A percentile compares a stretch with the other conserved stretches of the same genome.
Conservation (phyloP, 2,329 filamentous ascomycete genomes). For the Onygenales sp. region DNA sequence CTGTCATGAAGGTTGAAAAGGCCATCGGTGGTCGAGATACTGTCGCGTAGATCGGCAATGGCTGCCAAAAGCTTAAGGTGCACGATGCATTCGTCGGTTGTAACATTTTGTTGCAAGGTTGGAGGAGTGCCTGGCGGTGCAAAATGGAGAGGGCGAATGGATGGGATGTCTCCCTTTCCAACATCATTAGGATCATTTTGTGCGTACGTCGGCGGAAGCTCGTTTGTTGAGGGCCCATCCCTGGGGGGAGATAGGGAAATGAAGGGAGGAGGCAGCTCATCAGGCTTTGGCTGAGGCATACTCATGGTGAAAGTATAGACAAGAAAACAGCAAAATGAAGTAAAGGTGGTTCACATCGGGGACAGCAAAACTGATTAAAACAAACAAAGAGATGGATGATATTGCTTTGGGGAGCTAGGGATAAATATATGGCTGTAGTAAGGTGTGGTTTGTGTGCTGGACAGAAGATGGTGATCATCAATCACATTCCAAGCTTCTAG, state of each 20-base stretch:
- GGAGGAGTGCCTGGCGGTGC: not conserved
- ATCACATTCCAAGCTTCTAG: no score
- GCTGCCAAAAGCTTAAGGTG: conserved; percentile 66
- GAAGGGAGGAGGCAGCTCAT: not conserved
- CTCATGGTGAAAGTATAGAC: not conserved
- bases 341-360: not conserved
- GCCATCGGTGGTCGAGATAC: conserved; percentile 56
- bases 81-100: conserved; percentile 52
- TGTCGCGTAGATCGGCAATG: conserved; percentile 57
- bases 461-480: no score
- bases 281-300: not conserved
- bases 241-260: no score
- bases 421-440: no score
- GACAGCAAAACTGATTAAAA: no score
- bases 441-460: no score
- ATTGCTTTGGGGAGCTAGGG: no score
- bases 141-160: conserved; percentile 4
- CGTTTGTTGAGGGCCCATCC: not conserved
- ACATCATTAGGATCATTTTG: not conserved
- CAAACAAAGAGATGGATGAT: no score
- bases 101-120: conserved; percentile 12
- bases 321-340: no score
- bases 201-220: not conserved
- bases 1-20: conserved; percentile 55
- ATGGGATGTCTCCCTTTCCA: not conserved